Evolutionary conservation across 2,329 filamentous ascomycete genomes (phyloP), one percentile per base, ranked within the genome.

Genomic region (Zymoseptoria brevis): DNA sequence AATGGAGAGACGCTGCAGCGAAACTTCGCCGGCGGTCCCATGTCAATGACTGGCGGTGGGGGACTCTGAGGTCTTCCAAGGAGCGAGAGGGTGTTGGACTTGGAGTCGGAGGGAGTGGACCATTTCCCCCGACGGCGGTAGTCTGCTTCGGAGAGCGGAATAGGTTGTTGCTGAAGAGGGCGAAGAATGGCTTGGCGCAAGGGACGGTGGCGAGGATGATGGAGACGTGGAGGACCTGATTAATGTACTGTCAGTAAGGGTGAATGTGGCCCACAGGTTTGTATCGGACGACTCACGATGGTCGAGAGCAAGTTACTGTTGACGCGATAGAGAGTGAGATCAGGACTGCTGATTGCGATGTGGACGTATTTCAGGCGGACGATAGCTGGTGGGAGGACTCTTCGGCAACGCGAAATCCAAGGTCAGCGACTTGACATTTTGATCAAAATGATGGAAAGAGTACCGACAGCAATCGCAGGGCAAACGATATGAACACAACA

Each of bases 131-230:
- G 13, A 45, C 35, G 11, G 35, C 35, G 4, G 35, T 5, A 4
- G 7, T 45, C n/a, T 45, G 35, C 4, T 45, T 45, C 13, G 35
- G 35, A 45, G 35, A 45, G 35, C 35, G 35, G 4, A 45, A 45
- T 4, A 45, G 4, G 35, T 45, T 45, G 35, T 13, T 45, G 35
- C n/a, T 45, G 49, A 67, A 66, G 4, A 65, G 59, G 1, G 61
- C 56, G 54, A 70, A 68, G 61, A 71, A 70, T 1, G 68, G 66
- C 53, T 69, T 72, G 55, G 64, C 65, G 58, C 68, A 71, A 1
- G 68, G 69, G 1, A 72, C 41, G 0, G 69, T 72, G 2, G 68
- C 66, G 11, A 68, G 58, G 24, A 70, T 68, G 53, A 70, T 62
- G 61, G 62, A 65, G 22, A 69, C 22, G 53, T 72, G 66, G 48